Percentiles rank a stretch among this genome's conserved stretches.
Conservation (phyloP, 129 eudicot species). For the Saussurea involucrata region DNA sequence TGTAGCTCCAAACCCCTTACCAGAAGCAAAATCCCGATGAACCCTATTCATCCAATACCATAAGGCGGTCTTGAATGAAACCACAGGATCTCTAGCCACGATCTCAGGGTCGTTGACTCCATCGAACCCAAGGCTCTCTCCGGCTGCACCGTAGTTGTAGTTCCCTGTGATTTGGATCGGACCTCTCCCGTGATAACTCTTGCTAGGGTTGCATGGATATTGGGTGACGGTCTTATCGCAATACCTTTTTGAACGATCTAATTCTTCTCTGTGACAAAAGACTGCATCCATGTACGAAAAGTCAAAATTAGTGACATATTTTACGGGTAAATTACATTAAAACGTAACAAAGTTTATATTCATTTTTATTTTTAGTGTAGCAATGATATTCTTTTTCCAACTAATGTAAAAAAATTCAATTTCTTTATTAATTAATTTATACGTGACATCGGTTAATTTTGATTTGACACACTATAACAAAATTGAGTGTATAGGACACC, state of each 20-base stretch:
- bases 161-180: constrained; percentile 26
- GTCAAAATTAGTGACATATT: background rate
- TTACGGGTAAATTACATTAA: too few species aligned
- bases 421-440: background rate
- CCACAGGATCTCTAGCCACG: constrained; percentile 26
- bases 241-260: background rate
- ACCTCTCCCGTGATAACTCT: constrained; percentile 24
- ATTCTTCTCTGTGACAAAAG: constrained; percentile 18
- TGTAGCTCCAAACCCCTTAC: background rate
- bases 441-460: background rate
- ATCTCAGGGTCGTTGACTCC: constrained; percentile 24
- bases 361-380: background rate
- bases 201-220: constrained; percentile 17
- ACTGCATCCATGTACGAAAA: background rate
- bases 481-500: too few species aligned
- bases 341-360: background rate
- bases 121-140: constrained; percentile 15
- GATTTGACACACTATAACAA: too few species aligned
- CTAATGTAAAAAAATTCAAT: background rate
- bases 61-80: constrained; percentile 30
- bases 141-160: constrained; percentile 28
- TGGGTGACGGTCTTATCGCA: background rate
- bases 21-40: constrained; percentile 3
- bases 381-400: background rate
- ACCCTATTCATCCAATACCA: constrained; percentile 35